Evolutionary conservation across 2,329 filamentous ascomycete species (phyloP), one percentile per base, ranked within the genome.

Genomic region (Nigrospora oryzae): DNA sequence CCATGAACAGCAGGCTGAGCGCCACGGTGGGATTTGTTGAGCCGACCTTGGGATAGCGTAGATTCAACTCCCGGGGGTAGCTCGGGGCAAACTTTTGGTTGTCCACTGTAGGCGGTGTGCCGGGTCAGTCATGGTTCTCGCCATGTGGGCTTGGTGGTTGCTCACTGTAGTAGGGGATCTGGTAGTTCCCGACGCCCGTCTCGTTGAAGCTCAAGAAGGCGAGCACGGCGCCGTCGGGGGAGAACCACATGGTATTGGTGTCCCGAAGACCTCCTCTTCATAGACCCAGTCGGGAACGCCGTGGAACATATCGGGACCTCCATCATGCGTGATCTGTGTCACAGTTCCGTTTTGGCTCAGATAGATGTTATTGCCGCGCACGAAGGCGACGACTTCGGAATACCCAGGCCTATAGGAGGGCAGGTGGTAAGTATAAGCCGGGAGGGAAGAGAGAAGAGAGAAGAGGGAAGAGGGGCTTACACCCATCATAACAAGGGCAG

Each of bases 21-120:
- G 71, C 65, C 1, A 69, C 81, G 0, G 76, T 82, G 0, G 83
- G 83, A 54, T 86, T 86, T 49, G 71, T 83, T 40, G 75, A 75
- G 39, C 81, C 81, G 11, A 84, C 81, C 61, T 86, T 86, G 37
- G 83, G 82, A 51, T 86, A 86, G 12, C 81, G 70, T 40, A 86
- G 60, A 19, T 83, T 73, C 2, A 85, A 63, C 51, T 84, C 75
- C 0, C 67, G 60, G 2, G 82, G 81, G 54, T 86, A 86, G 0
- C 72, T 63, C 0, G 79, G 79, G 0, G 81, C 77, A 13, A 78
- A 58, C 19, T 73, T 61, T 47, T 77, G 61, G 46, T 71, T 67
- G 43, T 77, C 23, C 23, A 28, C 23, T 28, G 23, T 7, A 5
- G 23, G 23, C 19, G 19, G 6, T 23, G 19, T 23, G 23, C 23